Percentiles rank a stretch among this genome's conserved stretches.
Conservation (phyloP, 352 stramenopile genomes). For the Globisporangium paddicum region DNA sequence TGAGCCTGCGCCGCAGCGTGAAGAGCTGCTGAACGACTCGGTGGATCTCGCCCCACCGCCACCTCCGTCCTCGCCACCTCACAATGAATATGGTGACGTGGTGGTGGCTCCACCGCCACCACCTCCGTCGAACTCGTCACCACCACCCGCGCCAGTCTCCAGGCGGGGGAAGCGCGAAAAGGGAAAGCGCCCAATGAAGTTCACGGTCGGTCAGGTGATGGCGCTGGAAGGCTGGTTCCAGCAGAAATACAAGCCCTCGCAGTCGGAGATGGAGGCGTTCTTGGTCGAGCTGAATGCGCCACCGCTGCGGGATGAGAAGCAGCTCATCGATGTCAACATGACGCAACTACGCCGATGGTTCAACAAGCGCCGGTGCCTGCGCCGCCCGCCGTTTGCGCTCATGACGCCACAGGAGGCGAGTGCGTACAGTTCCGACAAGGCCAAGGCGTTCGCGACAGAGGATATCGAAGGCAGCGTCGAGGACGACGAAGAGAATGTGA, state of each 20-base stretch:
- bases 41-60: slow-evolving; percentile 10
- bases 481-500: slow-evolving; percentile 19
- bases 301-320: slow-evolving; percentile 74
- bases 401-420: slow-evolving; percentile 71
- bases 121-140: slow-evolving; percentile 1
- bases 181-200: slow-evolving; percentile 78
- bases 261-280: slow-evolving; percentile 78
- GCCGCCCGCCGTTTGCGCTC: slow-evolving; percentile 74
- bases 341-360: slow-evolving; percentile 83
- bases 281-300: slow-evolving; percentile 56
- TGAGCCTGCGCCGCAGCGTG: neutral
- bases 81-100: neutral
- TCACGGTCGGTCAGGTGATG: slow-evolving; percentile 78
- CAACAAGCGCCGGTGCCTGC: slow-evolving; percentile 82
- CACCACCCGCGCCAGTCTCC: slow-evolving; percentile 17
- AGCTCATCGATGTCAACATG: slow-evolving; percentile 81
- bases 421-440: slow-evolving; percentile 51
- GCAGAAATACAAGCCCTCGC: slow-evolving; percentile 82
- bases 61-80: slow-evolving; percentile 3
- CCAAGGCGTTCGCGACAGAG: slow-evolving; percentile 3
- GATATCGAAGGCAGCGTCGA: slow-evolving; percentile 16
- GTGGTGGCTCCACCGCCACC: slow-evolving; percentile 8
- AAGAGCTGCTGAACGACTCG: neutral
- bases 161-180: slow-evolving; percentile 49
- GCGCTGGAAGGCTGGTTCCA: slow-evolving; percentile 82